Base-by-base conservation (phyloP, 805 yeast genomes). In the Candida michaelii region DNA sequence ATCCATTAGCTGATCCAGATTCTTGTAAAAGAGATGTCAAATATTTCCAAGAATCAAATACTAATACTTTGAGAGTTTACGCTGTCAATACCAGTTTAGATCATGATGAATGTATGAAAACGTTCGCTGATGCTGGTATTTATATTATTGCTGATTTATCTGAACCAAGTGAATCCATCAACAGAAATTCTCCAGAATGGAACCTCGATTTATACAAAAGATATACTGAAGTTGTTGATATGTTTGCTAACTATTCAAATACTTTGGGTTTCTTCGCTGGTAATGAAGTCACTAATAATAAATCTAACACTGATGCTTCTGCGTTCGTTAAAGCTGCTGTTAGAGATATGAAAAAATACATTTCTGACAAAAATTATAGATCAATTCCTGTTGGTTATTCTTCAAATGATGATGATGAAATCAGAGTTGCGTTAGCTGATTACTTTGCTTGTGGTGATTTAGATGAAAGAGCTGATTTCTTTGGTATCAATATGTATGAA, bases 211-310 rank as follows among this genome's bases (percentile, higher is more conserved):
- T 89, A 42, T 85, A 78, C 66, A 69, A 79, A 45, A 79, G 97
- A 62, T 91, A 91, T 71, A 82, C 85, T 37, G 66, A 74, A 19
- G 97, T 91, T 27, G 80, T 93, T 44, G 97, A 93, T 64, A 69
- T 76, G 52, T 79, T 93, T 71, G 79, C 81, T 45, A 72, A 77
- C 54, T 91, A 90, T 68, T 66, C 83, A 36, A 91, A 91, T 66
- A 78, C 88, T 14, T 73, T 91, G 49, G 99, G 98, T 2, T 90
- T 88, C 76, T 90, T 91, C 66, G 98, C 98, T 21, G 99, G 98
- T 48, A 93, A 93, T 66, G 99, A 91, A 75, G 98, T 93, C 41
- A 80, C 91, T 46, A 91, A 90, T 65, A 89, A 87, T 58, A 68
- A 66, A 33, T 69, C 89, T 37, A 90, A 88, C 65, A 86, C 97